Conservation (phyloP, 2,329 filamentous ascomycete genomes). For the Leptographium galeiforme region DNA sequence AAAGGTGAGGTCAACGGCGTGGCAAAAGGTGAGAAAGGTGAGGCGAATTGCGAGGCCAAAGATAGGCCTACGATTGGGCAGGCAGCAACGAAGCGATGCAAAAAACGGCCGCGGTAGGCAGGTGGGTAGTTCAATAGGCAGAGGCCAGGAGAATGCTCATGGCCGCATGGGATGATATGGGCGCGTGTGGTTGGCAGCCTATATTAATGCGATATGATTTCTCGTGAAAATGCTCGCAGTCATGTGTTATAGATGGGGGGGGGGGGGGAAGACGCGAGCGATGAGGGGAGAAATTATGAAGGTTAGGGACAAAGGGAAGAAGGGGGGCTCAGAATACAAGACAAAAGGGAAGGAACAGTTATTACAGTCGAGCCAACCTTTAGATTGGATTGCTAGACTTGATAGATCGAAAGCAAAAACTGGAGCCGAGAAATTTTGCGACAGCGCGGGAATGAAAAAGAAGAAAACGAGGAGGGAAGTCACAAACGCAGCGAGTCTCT, state of each 20-base stretch:
- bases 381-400: slow-evolving; percentile 1
- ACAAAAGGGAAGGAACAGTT: not conserved
- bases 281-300: not conserved
- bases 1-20: too few species aligned
- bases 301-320: not conserved
- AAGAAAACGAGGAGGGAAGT: not conserved
- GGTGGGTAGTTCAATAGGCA: too few species aligned
- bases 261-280: not conserved
- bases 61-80: too few species aligned
- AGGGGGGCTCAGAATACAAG: not conserved
- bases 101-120: too few species aligned
- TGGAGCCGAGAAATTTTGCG: slow-evolving; percentile 3
- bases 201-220: not conserved
- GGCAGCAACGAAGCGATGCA: too few species aligned
- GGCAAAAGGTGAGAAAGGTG: too few species aligned
- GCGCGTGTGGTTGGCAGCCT: too few species aligned
- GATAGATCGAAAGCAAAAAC: not conserved
- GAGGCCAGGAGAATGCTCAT: too few species aligned
- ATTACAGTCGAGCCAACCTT: not conserved
- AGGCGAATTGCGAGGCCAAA: too few species aligned
- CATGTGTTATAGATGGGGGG: not conserved
- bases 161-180: too few species aligned
- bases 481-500: not conserved
- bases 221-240: not conserved
- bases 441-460: not conserved